Base-by-base conservation (phyloP, 208 protist species). In the Vickermania spadyakhi region DNA sequence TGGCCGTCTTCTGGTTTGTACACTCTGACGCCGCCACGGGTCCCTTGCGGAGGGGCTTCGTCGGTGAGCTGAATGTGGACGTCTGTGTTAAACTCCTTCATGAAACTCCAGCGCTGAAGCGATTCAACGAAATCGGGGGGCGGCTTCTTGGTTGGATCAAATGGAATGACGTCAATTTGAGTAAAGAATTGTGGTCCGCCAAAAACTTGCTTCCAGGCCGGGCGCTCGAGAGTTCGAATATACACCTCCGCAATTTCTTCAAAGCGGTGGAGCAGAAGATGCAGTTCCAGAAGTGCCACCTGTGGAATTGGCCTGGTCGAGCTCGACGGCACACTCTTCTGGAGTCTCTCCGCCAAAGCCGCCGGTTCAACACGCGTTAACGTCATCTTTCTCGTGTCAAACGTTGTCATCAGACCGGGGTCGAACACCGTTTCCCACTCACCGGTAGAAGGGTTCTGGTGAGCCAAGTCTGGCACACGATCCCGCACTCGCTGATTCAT, bases 41-140 rank as follows among this genome's bases (percentile, higher is more conserved):
- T 56, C 55, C 53, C 60, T 28, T 50, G 28, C 26, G 42, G 29
- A 7, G 84, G 88, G 0, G 58, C 31, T 25, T 27, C 29, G 5
- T 42, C 55, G 18, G 83, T 79, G 52, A 95, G 74, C 61, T 95
- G 84, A 3, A 95, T 66, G 52, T 95, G 84, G 5, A 95, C 82
- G 45, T 95, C 82, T 27, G 75, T 82, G 64, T 84, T 66, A 60
- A 92, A 93, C 75, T 95, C 84, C 13, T 65, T 56, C 77, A 95
- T 83, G 60, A 87, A 95, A 65, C 81, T 90, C 85, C 89, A 95
- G 7, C 68, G 77, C 68, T 91, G 72, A 7, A 95, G 73, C 51
- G 76, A 75, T 18, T 73, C 60, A 59, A 89, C 77, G 52, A 92
- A 85, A 3, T 56, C 70, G 27, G 57, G 45, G 56, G 73, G 56